Base-by-base conservation (phyloP, 331 rosid genomes). In the Acacia pycnantha region DNA sequence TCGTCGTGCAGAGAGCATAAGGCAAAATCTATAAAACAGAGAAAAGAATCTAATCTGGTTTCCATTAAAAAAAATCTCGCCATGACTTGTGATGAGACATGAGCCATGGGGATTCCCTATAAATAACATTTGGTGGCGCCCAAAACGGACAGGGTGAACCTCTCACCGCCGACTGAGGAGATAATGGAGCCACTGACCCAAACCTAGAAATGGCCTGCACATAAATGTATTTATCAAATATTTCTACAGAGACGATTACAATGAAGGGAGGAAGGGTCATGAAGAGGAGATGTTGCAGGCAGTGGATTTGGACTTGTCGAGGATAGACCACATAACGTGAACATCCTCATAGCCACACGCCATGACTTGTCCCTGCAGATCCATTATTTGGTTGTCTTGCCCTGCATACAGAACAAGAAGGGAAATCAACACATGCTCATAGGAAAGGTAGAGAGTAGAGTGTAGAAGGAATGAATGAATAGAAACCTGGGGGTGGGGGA, bases 281-380 rank as follows among this genome's bases (percentile, higher is more conserved):
- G 85, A 90, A 77, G 98, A 93, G 75, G 94, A 76, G 67, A 95
- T 48, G 61, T 86, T 88, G 87, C 88, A 93, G 79, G 90, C 15
- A 31, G 87, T 69, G 64, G 92, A 56, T 79, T 91, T 93, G 73
- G 98, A 92, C 90, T 95, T 95, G 85, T 95, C 98, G 77, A 95
- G 92, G n/a, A 95, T 95, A 10, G 94, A 91, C 98, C 98, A 95
- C 98, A 95, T 95, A 54, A 95, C 98, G 70, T 93, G 97, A 80
- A 95, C 97, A 79, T 95, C 98, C 87, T 93, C 97, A 72, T 95
- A 93, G 26, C 89, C 93, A 43, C 98, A 95, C 3, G 98, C 97
- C 97, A 95, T 93, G 64, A 95, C 98, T 84, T 95, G 97, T 66
- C 97, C 97, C 1, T 93, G 98, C 6, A 93, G 93, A 88, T 91